Evolutionary conservation across 2,329 filamentous ascomycete genomes (phyloP).

Genomic region (Tetracladium maxilliforme): DNA sequence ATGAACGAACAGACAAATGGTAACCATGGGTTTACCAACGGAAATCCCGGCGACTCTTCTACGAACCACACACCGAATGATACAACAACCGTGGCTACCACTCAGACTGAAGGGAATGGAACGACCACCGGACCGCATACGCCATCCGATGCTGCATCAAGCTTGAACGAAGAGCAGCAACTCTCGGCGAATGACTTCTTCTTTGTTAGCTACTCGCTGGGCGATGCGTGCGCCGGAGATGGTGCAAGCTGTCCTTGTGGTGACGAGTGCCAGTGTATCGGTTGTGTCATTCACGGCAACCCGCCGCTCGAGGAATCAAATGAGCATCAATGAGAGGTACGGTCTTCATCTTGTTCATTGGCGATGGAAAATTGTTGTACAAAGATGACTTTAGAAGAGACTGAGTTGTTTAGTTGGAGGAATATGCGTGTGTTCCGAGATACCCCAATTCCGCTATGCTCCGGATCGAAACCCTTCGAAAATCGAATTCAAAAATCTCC

Average conservation of each 20-base stretch:
- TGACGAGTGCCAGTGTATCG: slow-evolving; percentile 42
- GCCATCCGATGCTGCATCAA: slow-evolving; percentile 28
- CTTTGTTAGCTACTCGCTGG: slow-evolving; percentile 40
- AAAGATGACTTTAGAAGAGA: too few species aligned
- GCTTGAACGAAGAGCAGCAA: slow-evolving; percentile 31
- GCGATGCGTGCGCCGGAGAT: slow-evolving; percentile 31
- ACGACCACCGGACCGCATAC: slow-evolving; percentile 3
- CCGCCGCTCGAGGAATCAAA: too few species aligned
- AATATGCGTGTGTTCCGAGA: too few species aligned
- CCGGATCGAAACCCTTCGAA: too few species aligned
- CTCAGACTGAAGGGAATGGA: slow-evolving; percentile 4
- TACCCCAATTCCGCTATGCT: too few species aligned
- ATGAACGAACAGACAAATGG: slow-evolving; percentile 19
- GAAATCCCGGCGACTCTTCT: slow-evolving; percentile 10
- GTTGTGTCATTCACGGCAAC: slow-evolving; percentile 35
- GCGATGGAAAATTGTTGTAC: too few species aligned
- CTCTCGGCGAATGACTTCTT: slow-evolving; percentile 35
- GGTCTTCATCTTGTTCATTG: too few species aligned
- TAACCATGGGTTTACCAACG: slow-evolving; percentile 2
- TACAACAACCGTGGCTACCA: slow-evolving; percentile 6
- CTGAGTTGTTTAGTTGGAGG: too few species aligned
- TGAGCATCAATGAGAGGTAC: too few species aligned
- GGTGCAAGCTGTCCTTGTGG: slow-evolving; percentile 38
- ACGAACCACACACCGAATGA: slow-evolving; percentile 6
- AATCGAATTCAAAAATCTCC: too few species aligned